Base-by-base conservation (phyloP, 2,329 filamentous ascomycete genomes). In the Paecilomyces formosus region DNA sequence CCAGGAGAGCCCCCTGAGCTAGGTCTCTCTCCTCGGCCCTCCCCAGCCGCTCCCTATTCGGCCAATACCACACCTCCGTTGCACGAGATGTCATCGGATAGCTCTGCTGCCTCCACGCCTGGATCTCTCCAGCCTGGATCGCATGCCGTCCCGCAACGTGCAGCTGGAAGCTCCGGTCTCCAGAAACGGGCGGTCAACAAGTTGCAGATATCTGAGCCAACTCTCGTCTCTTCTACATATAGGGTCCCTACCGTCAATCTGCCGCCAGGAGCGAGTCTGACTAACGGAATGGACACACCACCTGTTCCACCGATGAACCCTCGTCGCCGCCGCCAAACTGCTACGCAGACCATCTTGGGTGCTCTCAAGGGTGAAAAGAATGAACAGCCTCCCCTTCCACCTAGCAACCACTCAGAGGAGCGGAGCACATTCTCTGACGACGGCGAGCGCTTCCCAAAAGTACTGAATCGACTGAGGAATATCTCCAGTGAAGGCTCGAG, bases 301-400 rank as follows among this genome's bases (percentile, higher is more conserved):
- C 82, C 83, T 1, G 70, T 86, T 6, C 83, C 83, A 28, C 79
- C 82, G 0, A 82, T 85, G 78, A 85, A 86, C 65, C 83, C 84
- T 0, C 80, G 81, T 59, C 78, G 84, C 51, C 78, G 82, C 56
- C 80, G 80, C 13, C 81, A 69, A 63, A 78, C 68, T 55, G 75
- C 68, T 63, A 79, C 69, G 30, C 77, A 73, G 63, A 78, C 67
- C 57, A 77, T 73, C 51, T 63, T 72, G 56, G 73, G 62, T 55
- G 75, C 66, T 31, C 71, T 76, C 60, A 76, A 73, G 58, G 63
- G 64, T 49, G 74, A 76, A 18, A 74, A 65, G 59, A 60, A 62
- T 18, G 74, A 75, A 3, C 58, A 64, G 3, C 62, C 62, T 1
- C 52, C 67, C 33, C 66, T 68, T 9, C 65, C 65, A 2, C 60